A percentile compares a stretch with the other conserved stretches of the same genome.
Evolutionary conservation across 768 basidiomycete genomes (phyloP).

Genomic region (Macrolepiota fuliginosa): DNA sequence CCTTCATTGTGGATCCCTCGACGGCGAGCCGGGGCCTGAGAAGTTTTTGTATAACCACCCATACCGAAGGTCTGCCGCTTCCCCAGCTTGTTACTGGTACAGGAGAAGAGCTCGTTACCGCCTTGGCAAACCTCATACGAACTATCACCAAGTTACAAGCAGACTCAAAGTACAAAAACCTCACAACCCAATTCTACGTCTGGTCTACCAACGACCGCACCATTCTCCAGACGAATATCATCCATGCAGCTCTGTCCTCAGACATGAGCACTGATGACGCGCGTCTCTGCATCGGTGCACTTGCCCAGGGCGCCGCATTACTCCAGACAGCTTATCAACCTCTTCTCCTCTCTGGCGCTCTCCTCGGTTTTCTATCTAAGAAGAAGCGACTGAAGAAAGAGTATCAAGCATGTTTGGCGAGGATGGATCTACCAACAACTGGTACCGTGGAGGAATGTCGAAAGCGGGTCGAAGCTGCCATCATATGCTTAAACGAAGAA

Average conservation of each 20-base stretch:
- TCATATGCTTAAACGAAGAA: constrained; percentile 31
- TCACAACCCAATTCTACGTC: constrained; percentile 45
- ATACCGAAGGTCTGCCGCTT: constrained; percentile 22
- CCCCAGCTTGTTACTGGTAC: constrained; percentile 24
- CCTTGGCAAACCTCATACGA: constrained; percentile 34
- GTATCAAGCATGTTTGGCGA: constrained; percentile 35
- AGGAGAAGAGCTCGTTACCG: constrained; percentile 27
- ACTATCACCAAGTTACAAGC: constrained; percentile 25
- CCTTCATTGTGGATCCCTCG: constrained; percentile 40
- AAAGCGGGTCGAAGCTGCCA: constrained; percentile 32
- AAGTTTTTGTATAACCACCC: constrained; percentile 33
- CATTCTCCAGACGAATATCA: constrained; percentile 39
- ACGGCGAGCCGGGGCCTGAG: constrained; percentile 28
- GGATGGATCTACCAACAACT: constrained; percentile 35
- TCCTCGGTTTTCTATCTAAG: constrained; percentile 39
- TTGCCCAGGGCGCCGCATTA: constrained; percentile 45
- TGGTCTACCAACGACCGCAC: constrained; percentile 40
- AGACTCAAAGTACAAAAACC: constrained; percentile 15
- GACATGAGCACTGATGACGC: constrained; percentile 28
- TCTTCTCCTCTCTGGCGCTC: constrained; percentile 40
- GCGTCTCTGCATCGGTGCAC: constrained; percentile 47
- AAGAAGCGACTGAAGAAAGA: constrained; percentile 31
- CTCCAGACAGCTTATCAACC: constrained; percentile 51
- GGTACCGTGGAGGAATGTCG: constrained; percentile 38
- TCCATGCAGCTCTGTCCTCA: constrained; percentile 37